Base-by-base conservation (phyloP, 2,329 filamentous ascomycete species). In the Alternaria postmessia region DNA sequence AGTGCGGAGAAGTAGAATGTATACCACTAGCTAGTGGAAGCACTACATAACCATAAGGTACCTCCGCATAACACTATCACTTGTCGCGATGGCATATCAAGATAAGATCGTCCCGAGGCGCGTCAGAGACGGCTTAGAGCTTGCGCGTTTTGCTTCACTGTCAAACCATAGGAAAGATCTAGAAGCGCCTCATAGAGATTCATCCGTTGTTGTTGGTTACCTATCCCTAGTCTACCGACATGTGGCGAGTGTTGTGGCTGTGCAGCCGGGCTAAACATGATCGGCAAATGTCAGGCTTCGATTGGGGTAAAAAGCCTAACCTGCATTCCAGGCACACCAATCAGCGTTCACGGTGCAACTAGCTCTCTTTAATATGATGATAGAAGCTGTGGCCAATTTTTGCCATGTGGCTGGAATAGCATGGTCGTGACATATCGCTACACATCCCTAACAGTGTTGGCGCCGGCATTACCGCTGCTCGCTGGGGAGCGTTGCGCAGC, bases 361-460 rank as follows among this genome's bases (percentile, higher is more conserved):
- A 54, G 14, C 18, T 42, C 53, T 57, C 30, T 43, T 18, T 36
- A 51, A 55, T 11, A 54, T 18, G 58, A 59, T 61, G 58, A 57
- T 30, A 30, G 28, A 68, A 42, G 51, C 57, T 59, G 56, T 57
- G 46, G 51, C 47, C 30, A 60, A 47, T 34, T 46, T 57, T 66
- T 39, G 61, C 54, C 54, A 57, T 57, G 54, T 26, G 42, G 22
- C 28, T 49, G 41, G 46, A 59, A 54, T 51, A 49, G 34, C 53
- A 44, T 57, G 28, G 12, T 51, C 53, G 46, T 22, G 16, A 57
- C 30, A 56, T 22, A 26, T 32, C 55, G 26, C 64, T 77, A 79
- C 52, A 79, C 75, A 41, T 78, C 77, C 54, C 77, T 70, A 32
- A 78, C 72, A 24, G 69, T 74, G 22, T 55, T 62, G 39, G 65